Conservation (phyloP, 1,284 basidiomycete species). For the Puccinia novopanici region DNA sequence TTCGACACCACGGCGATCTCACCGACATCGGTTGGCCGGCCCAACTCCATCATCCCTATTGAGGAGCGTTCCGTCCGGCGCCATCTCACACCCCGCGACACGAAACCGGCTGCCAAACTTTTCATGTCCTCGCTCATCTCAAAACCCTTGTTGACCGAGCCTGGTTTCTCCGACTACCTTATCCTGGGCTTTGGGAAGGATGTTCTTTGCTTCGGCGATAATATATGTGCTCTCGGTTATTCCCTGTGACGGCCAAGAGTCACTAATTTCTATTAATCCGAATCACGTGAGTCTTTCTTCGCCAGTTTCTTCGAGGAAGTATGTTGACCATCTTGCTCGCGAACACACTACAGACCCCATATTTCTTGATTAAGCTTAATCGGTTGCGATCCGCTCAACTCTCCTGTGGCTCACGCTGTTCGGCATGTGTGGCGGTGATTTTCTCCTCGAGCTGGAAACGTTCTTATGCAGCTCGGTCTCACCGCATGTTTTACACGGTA, state of each 20-base stretch:
- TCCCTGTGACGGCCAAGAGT: too few relatives aligned
- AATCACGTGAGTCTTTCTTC: background rate
- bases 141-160: constrained; percentile 37
- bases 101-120: constrained; percentile 30
- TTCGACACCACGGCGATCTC: too few relatives aligned
- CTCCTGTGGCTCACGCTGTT: constrained; percentile 80
- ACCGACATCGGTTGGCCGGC: too few relatives aligned
- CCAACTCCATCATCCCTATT: too few relatives aligned
- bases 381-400: constrained; percentile 66
- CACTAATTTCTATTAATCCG: too few relatives aligned
- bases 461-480: constrained; percentile 72
- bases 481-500: constrained; percentile 59
- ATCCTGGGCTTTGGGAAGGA: constrained; percentile 7
- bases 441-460: constrained; percentile 64
- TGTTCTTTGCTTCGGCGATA: background rate
- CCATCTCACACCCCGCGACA: background rate
- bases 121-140: constrained; percentile 25
- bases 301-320: constrained; percentile 73
- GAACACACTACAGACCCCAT: constrained; percentile 67
- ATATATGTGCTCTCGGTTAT: too few relatives aligned
- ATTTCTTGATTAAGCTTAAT: constrained; percentile 64
- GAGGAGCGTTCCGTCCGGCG: too few relatives aligned
- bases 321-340: constrained; percentile 69
- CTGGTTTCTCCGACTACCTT: constrained; percentile 28
- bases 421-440: constrained; percentile 72